A percentile compares a stretch with the other conserved stretches of the same genome.
phyloP scores from a whole-genome alignment of 192 early-diverging fungal species.

The Podila horticola region DNA sequence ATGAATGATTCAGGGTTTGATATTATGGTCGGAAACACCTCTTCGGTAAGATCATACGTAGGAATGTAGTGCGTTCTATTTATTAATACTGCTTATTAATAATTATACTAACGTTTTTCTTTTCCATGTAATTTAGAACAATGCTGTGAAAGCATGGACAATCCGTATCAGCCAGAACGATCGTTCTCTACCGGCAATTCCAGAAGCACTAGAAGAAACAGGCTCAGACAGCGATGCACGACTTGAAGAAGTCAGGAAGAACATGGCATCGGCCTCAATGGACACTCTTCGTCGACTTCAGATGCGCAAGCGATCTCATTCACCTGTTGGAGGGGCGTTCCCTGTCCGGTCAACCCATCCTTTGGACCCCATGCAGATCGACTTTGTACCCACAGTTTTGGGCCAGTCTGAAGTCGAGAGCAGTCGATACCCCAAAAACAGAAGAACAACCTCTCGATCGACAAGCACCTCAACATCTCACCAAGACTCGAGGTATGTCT shows the following conservation, averaged over 20 bases:
- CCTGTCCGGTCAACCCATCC: background rate
- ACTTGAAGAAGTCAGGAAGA: slow-evolving; percentile 15
- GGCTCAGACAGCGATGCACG: background rate
- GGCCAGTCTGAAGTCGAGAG: background rate
- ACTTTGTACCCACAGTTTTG: slow-evolving; percentile 25
- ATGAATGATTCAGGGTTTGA: background rate
- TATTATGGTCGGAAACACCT: background rate
- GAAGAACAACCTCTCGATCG: slow-evolving; percentile 6
- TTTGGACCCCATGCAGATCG: slow-evolving; percentile 37
- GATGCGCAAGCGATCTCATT: slow-evolving; percentile 16
- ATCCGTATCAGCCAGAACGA: background rate
- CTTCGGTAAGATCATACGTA: slow-evolving; percentile 4
- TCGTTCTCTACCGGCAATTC: background rate
- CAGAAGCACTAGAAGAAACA: background rate
- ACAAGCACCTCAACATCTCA: background rate
- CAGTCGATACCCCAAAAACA: background rate
- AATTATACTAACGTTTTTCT: background rate
- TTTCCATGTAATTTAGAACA: background rate
- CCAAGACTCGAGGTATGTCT: background rate
- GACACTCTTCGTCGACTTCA: slow-evolving; percentile 28
- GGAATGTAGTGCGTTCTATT: background rate
- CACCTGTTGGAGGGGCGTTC: background rate
- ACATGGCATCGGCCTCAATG: slow-evolving; percentile 33
- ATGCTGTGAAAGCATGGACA: slow-evolving; percentile 24
- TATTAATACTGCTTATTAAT: background rate